These are phyloP conservation scores for Begonia masoniana DNA, from an alignment of 306 rosid species.

Conservation along the genomic window DNA sequence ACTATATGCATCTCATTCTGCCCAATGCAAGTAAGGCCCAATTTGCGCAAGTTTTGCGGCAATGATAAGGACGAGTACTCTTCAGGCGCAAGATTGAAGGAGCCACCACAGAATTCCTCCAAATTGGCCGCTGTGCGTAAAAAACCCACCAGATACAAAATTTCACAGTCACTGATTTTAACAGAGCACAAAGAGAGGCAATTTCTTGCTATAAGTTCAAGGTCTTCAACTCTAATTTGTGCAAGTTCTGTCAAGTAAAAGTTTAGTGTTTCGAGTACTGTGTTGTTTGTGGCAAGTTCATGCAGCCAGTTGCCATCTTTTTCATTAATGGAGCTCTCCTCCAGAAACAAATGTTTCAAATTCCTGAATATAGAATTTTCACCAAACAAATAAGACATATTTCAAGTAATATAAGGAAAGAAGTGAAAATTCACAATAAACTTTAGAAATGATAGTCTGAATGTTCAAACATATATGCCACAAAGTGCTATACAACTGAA, in stretches of 20 bases:
- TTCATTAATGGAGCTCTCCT: constrained; percentile 57
- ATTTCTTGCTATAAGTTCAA: constrained; percentile 72
- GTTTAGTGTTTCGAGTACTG: constrained; percentile 73
- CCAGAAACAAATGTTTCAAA: constrained; percentile 68
- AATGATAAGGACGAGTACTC: constrained; percentile 34
- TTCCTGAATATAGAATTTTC: constrained; percentile 25
- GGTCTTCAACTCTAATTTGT: constrained; percentile 44
- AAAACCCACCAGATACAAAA: constrained; percentile 53
- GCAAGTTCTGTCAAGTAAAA: constrained; percentile 71
- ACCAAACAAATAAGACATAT: constrained; percentile 2
- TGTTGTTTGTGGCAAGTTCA: constrained; percentile 70
- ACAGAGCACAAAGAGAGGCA: constrained; percentile 61
- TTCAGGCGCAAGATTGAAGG: constrained; percentile 46
- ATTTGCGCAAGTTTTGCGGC: constrained; percentile 42
- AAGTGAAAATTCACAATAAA: too few species aligned
- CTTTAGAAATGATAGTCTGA: too few species aligned
- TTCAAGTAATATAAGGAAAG: too few species aligned
- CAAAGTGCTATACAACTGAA: too few species aligned
- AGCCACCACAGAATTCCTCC: constrained; percentile 89
- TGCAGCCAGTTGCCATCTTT: constrained; percentile 78
- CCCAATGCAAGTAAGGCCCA: constrained; percentile 76
- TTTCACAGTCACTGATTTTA: constrained; percentile 67
- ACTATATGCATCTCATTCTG: constrained; percentile 61
- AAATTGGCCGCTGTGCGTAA: constrained; percentile 45
- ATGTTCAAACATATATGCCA: too few species aligned